phyloP scores from a whole-genome alignment of 2,329 filamentous ascomycete genomes.

The Alternaria atra region DNA sequence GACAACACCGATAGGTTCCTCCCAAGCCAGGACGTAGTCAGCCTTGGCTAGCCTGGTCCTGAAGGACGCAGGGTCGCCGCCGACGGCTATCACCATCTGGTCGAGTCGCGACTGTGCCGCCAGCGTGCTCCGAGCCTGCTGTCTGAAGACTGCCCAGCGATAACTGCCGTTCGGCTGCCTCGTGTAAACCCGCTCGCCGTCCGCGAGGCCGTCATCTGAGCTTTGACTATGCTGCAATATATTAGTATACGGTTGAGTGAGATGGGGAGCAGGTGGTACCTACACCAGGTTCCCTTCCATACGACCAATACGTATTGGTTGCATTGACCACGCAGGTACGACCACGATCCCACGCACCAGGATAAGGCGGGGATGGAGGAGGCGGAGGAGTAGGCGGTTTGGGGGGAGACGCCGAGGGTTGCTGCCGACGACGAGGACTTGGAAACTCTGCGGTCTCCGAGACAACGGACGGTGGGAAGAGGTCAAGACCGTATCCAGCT shows the following conservation, averaged over 20 bases:
- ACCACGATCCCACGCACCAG: not conserved
- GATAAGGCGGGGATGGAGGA: not conserved
- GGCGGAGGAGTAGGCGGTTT: not conserved
- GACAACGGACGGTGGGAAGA: not conserved
- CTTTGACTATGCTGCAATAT: not conserved
- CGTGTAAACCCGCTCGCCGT: not conserved
- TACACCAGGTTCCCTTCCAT: not conserved
- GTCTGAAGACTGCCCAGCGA: not conserved
- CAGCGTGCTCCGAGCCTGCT: not conserved
- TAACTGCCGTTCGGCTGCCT: not conserved
- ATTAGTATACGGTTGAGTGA: not conserved
- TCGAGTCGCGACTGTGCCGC: not conserved
- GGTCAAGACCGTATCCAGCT: not conserved
- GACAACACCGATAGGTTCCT: not conserved
- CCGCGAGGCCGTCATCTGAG: not conserved
- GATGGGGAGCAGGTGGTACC: not conserved
- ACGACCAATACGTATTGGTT: conserved; percentile 7
- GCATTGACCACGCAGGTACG: not conserved
- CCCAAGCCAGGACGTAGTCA: not conserved
- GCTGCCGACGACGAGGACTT: not conserved
- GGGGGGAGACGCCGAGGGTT: not conserved
- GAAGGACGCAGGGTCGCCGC: conserved; percentile 1
- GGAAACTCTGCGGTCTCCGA: not conserved
- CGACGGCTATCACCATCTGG: conserved; percentile 4
- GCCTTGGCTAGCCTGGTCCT: not conserved